Conservation (phyloP, 345 rosid species). For the Pelargonium nanum region DNA sequence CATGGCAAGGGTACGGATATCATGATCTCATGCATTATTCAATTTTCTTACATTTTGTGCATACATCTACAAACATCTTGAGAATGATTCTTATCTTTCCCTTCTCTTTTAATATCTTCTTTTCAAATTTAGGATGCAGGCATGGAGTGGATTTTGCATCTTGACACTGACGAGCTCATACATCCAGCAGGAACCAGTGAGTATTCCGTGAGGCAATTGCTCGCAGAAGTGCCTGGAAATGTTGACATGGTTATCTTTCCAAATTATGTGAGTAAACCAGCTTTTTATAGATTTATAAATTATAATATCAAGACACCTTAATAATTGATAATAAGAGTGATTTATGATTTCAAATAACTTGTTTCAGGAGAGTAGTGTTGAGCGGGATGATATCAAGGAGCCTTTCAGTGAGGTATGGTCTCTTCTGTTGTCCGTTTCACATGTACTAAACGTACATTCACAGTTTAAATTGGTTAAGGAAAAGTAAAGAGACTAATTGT, state of each 20-base stretch:
- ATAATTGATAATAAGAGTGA: too few species aligned
- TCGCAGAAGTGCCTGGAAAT: conserved; percentile 50
- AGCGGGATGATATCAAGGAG: conserved; percentile 74
- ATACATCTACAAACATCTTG: neutral
- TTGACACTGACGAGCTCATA: conserved; percentile 86
- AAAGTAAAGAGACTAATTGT: too few species aligned
- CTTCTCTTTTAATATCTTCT: neutral
- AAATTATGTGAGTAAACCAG: conserved; percentile 66
- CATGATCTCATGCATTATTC: neutral
- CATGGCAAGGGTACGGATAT: conserved; percentile 76
- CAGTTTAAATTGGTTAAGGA: too few species aligned
- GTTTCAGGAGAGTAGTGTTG: conserved; percentile 87
- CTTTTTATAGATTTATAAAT: conserved; percentile 4
- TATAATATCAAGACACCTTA: neutral
- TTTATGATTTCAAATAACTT: conserved; percentile 11
- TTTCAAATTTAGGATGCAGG: conserved; percentile 45
- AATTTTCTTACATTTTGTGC: neutral
- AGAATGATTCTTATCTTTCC: neutral
- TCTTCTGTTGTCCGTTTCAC: neutral
- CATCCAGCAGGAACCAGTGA: conserved; percentile 73
- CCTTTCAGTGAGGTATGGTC: conserved; percentile 78
- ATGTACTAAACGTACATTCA: neutral
- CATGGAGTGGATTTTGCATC: conserved; percentile 91
- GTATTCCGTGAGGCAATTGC: conserved; percentile 69
- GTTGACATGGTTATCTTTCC: conserved; percentile 77